A percentile compares a stretch with the other conserved stretches of the same genome.
Conservation (phyloP, 2,329 filamentous ascomycete genomes). For the Verticillium albo-atrum region DNA sequence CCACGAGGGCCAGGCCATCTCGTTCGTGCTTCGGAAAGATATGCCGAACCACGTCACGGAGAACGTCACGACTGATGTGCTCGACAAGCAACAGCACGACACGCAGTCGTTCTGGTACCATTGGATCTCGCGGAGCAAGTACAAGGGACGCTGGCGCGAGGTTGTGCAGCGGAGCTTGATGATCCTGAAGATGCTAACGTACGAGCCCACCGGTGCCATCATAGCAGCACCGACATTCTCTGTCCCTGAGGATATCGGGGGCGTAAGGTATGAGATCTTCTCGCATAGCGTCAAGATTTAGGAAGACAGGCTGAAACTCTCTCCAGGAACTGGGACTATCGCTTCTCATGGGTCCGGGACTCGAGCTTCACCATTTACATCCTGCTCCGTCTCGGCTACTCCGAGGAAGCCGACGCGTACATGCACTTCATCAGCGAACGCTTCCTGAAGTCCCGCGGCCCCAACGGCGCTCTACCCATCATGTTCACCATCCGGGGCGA, state of each 20-base stretch:
- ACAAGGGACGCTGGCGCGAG: slow-evolving; percentile 69
- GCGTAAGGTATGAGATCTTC: slow-evolving; percentile 34
- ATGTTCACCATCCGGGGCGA: slow-evolving; percentile 78
- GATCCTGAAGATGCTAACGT: slow-evolving; percentile 72
- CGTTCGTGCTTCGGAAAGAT: slow-evolving; percentile 64
- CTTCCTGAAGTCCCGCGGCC: slow-evolving; percentile 55
- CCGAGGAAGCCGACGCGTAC: slow-evolving; percentile 70
- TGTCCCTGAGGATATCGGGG: slow-evolving; percentile 69
- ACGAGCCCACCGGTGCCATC: slow-evolving; percentile 74
- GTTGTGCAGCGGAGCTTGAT: slow-evolving; percentile 67
- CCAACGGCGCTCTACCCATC: slow-evolving; percentile 64
- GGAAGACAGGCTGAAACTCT: neutral
- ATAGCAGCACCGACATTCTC: slow-evolving; percentile 74
- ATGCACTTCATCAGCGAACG: slow-evolving; percentile 74
- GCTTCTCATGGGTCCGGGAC: slow-evolving; percentile 76
- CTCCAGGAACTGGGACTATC: slow-evolving; percentile 62
- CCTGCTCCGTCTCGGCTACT: slow-evolving; percentile 70
- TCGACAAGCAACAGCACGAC: slow-evolving; percentile 62
- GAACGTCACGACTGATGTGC: slow-evolving; percentile 51
- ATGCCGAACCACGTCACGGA: slow-evolving; percentile 51
- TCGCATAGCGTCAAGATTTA: neutral
- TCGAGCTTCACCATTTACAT: slow-evolving; percentile 76
- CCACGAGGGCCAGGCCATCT: slow-evolving; percentile 62
- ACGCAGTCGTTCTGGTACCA: slow-evolving; percentile 70
- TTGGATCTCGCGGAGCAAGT: slow-evolving; percentile 67